Evolutionary conservation across 1,284 basidiomycete species (phyloP).

Genomic region (Rhizoctonia solani): DNA sequence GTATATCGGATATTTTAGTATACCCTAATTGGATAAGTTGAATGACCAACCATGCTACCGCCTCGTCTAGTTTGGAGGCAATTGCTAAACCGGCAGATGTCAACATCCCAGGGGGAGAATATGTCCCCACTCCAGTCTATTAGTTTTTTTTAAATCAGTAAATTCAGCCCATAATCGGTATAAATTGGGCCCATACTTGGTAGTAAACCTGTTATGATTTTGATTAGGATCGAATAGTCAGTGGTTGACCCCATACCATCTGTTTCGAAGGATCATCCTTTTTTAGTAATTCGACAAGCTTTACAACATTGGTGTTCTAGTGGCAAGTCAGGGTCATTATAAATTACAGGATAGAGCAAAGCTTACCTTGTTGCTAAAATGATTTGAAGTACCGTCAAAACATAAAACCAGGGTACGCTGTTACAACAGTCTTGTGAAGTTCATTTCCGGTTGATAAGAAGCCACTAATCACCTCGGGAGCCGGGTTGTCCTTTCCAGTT

Average conservation of each 20-base stretch:
- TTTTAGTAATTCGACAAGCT: slow-evolving; percentile 35
- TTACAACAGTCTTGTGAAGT: not conserved
- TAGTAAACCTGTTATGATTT: slow-evolving; percentile 9
- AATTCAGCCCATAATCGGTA: not conserved
- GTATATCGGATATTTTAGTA: not conserved
- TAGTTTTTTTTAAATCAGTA: not conserved
- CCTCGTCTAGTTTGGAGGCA: slow-evolving; percentile 9
- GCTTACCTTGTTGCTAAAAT: slow-evolving; percentile 30
- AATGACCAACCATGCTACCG: slow-evolving; percentile 3
- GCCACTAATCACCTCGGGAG: not conserved
- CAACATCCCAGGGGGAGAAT: not conserved
- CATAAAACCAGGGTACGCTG: slow-evolving; percentile 37
- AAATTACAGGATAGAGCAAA: not conserved
- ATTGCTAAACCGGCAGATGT: not conserved
- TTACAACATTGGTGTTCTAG: slow-evolving; percentile 25
- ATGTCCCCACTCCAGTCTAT: slow-evolving; percentile 23
- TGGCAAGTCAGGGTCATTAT: not conserved
- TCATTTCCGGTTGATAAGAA: not conserved
- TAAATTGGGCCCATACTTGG: not conserved
- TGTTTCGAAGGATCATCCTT: slow-evolving; percentile 31
- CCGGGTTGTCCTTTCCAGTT: not conserved
- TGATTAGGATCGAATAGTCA: no score
- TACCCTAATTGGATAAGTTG: not conserved
- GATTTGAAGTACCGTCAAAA: slow-evolving; percentile 39
- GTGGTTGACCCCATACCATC: not conserved